Base-by-base conservation (phyloP, 1,139 yeast genomes). In the Torulaspora globosa region DNA sequence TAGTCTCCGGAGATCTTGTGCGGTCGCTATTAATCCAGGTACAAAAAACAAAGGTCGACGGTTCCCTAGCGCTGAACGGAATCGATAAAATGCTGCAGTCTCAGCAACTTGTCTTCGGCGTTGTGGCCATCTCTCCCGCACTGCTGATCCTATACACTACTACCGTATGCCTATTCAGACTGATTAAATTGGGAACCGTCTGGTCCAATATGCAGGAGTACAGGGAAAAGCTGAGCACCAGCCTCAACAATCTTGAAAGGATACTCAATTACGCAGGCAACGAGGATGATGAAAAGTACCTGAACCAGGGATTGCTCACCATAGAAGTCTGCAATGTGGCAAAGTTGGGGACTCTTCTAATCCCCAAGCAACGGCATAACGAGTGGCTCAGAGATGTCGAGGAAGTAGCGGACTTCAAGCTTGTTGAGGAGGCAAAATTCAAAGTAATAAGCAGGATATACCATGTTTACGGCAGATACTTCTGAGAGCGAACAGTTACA, bases 21-120 rank as follows among this genome's bases (percentile, higher is more conserved):
- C 75, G 96, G 42, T 81, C 92, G 10, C 67, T 92, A 39, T 68
- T 92, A 57, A 90, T 92, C 50, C 97, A 92, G 66, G 72, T 92
- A 8, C 98, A 92, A 64, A 92, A 92, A 67, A 84, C 96, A 11
- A 92, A 92, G 68, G 97, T 92, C 11, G 98, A 92, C 63, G 96
- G 96, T 3, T 92, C 87, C 28, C 72, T 89, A 7, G 97, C 96
- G 0, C 78, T 92, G 51, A 80, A 76, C 56, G 97, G 97, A 7
- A 90, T 92, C 52, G 97, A 92, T 67, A 84, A 86, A 63, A 71
- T 92, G 54, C 74, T 92, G 45, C 84, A 88, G 65, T 84, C 94
- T 37, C 98, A 92, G 68, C 96, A 92, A 63, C 75, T 92, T 43
- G 94, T 92, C 19, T 88, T 92, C 69, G 97, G 96, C 1, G 72